These are phyloP conservation scores for Protoeuglena noctilucae DNA, from an alignment of 139 green algal species.

Conservation along the genomic window DNA sequence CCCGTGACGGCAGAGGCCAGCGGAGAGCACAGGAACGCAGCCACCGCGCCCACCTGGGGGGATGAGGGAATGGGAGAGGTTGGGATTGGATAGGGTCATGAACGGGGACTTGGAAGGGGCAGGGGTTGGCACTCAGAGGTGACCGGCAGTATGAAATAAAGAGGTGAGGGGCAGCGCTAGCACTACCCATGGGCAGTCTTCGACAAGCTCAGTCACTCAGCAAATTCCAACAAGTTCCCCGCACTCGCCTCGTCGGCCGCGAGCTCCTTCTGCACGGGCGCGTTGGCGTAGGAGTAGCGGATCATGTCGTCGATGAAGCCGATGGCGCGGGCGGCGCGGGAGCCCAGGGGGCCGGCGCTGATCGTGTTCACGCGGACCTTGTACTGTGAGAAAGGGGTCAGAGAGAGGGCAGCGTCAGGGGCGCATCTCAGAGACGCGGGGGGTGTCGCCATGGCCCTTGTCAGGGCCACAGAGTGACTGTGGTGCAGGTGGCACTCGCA, in stretches of 20 bases:
- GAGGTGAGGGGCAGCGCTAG: background rate
- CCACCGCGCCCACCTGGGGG: constrained; percentile 29
- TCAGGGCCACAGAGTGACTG: too few relatives aligned
- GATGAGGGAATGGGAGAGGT: too few relatives aligned
- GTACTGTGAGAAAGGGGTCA: too few relatives aligned
- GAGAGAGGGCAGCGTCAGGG: too few relatives aligned
- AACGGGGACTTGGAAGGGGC: too few relatives aligned
- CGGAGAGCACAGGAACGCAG: constrained; percentile 85
- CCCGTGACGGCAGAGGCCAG: constrained; percentile 74
- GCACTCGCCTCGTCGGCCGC: constrained; percentile 40
- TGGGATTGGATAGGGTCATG: too few relatives aligned
- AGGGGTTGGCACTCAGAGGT: too few relatives aligned
- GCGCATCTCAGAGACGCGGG: too few relatives aligned
- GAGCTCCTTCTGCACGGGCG: constrained; percentile 88
- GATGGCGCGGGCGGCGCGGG: constrained; percentile 87
- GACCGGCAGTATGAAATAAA: too few relatives aligned
- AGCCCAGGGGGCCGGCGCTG: constrained; percentile 82
- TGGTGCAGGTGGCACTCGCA: too few relatives aligned
- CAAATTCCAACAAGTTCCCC: background rate
- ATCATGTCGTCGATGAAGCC: constrained; percentile 99
- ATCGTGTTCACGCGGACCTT: constrained; percentile 74
- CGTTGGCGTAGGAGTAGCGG: constrained; percentile 78
- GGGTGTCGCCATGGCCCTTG: too few relatives aligned
- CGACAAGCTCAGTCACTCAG: constrained; percentile 24
- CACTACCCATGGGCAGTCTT: background rate